Percentiles rank a stretch among this genome's conserved stretches.
These are phyloP conservation scores for Botryotinia narcissicola DNA, from an alignment of 2,329 filamentous ascomycete species.

Conservation along the genomic window DNA sequence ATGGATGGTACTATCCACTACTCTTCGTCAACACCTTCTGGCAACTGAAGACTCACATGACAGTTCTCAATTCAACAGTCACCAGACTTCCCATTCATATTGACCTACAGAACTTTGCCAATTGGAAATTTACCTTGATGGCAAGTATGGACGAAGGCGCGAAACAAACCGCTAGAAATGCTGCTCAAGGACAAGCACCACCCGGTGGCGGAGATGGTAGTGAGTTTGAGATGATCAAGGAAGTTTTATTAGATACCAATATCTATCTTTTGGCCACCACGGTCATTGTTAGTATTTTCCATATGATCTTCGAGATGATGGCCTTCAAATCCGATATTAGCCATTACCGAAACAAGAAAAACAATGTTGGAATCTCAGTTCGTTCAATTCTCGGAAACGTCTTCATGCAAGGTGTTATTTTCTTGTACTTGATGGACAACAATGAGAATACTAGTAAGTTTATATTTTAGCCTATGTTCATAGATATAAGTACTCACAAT, in stretches of 20 bases:
- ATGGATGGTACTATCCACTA: constrained; percentile 91
- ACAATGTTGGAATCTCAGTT: constrained; percentile 94
- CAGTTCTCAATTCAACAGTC: constrained; percentile 84
- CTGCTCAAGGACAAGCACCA: constrained; percentile 55
- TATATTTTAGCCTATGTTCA: background rate
- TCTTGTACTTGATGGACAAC: constrained; percentile 96
- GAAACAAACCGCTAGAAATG: constrained; percentile 76
- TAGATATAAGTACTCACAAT: constrained; percentile 7
- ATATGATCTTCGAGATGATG: constrained; percentile 92
- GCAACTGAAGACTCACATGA: constrained; percentile 92
- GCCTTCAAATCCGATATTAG: constrained; percentile 97
- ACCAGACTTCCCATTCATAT: constrained; percentile 78
- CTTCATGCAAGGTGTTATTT: constrained; percentile 94
- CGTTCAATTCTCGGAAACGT: constrained; percentile 96
- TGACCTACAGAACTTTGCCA: constrained; percentile 73
- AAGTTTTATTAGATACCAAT: constrained; percentile 91
- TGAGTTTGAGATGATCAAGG: constrained; percentile 97
- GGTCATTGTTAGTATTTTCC: constrained; percentile 77
- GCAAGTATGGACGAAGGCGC: constrained; percentile 83
- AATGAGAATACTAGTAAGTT: constrained; percentile 76
- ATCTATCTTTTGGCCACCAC: constrained; percentile 86
- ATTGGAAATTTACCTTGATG: constrained; percentile 89
- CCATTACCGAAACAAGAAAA: constrained; percentile 99
- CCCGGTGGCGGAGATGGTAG: constrained; percentile 80
- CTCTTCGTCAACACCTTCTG: constrained; percentile 95